These are phyloP conservation scores for Pholiota adiposa DNA, from an alignment of 1,284 basidiomycete genomes.

Conservation along the genomic window DNA sequence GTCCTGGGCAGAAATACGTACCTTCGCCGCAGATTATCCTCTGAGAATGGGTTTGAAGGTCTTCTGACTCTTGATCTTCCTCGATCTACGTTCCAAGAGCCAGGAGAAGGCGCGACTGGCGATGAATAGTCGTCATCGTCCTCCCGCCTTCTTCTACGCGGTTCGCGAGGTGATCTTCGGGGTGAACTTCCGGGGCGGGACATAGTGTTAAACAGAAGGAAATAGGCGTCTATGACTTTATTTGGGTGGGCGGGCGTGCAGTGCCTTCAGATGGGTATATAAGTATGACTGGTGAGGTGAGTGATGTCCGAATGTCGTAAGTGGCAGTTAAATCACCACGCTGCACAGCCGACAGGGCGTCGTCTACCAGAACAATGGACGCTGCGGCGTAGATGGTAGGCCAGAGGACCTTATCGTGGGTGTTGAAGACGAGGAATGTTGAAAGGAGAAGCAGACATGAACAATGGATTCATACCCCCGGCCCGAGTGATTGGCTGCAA, in stretches of 20 bases:
- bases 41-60: conserved; percentile 64
- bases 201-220: conserved; percentile 14
- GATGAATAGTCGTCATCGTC: conserved; percentile 48
- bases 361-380: not conserved
- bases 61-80: conserved; percentile 67
- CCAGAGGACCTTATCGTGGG: conserved; percentile 16
- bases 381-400: no score
- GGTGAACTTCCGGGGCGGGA: conserved; percentile 26
- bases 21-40: conserved; percentile 64
- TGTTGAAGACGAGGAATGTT: conserved; percentile 9
- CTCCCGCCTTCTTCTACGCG: conserved; percentile 29
- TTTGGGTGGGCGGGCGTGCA: not conserved
- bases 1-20: conserved; percentile 32
- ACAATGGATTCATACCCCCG: conserved; percentile 13
- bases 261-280: not conserved
- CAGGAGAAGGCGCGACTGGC: conserved; percentile 51
- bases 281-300: not conserved
- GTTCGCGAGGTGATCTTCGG: conserved; percentile 27
- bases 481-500: conserved; percentile 21
- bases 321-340: not conserved
- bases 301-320: conserved; percentile 4
- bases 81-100: conserved; percentile 64
- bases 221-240: conserved; percentile 4
- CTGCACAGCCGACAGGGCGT: not conserved
- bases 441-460: not conserved